Base-by-base conservation (phyloP, 2,329 filamentous ascomycete species). In the Graphilbum sp. region DNA sequence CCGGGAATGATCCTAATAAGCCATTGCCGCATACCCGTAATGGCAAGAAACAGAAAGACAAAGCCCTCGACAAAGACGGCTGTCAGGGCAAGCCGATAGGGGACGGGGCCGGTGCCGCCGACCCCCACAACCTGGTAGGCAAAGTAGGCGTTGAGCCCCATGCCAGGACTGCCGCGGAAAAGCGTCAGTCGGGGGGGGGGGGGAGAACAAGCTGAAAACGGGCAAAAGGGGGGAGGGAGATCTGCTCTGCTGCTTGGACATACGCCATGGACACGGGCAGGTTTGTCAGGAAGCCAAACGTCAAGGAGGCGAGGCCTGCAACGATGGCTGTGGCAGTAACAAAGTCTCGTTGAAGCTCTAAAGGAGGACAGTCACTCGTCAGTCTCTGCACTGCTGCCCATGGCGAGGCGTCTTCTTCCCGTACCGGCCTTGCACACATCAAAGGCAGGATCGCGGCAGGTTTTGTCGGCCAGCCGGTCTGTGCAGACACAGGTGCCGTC, bases 281-380 rank as follows among this genome's bases (percentile, higher is more conserved):
- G 47, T 92, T 92, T 21, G 84, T 85, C 38, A 87, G 65, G 17
- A 88, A 66, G 4, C 85, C 84, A 60, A 92, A 88, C 42, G 69
- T 63, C 48, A 92, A 76, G 19, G 77, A 80, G 1, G 79, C 70
- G 41, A 90, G 62, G 7, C 82, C 83, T 6, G 81, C 66, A 37
- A 90, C 72, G 10, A 81, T 81, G n/a, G 83, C 79, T 1, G 85
- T 92, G 4, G 81, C 80, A 2, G 84, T 92, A 41, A 90, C 75
- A 16, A 90, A 61, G 54, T 92, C 84, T 24, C 79, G 72, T 46
- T 82, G 78, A 44, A 92, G 56, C 33, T 65, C 75, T 66, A 25
- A 4, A 6, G 18, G 3, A n/a, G n/a, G n/a, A n/a, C n/a, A 18
- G 15, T 15, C 2, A 2, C 10, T 6, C 7, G 10, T 12, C 5